Evolutionary conservation across 2,329 filamentous ascomycete species (phyloP), one percentile per base, ranked within the genome.

Genomic region (Ophiocordyceps camponoti-leonardi): DNA sequence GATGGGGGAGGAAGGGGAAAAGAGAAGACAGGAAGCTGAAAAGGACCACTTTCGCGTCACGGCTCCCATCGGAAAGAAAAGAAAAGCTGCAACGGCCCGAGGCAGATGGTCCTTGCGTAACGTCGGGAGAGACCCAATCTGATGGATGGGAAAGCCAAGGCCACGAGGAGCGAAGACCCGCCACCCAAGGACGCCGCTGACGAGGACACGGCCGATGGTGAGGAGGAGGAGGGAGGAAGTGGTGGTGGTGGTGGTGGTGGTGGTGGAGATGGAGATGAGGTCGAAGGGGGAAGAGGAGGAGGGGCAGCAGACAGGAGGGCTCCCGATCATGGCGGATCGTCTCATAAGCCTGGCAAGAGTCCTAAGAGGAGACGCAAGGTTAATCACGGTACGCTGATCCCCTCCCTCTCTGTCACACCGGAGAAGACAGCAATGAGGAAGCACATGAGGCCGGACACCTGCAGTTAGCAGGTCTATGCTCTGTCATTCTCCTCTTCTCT

Each of bases 301-400:
- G 26, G 26, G 11, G 26, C 2, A 28, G 26, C 26, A 28, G 26
- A 28, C 26, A 28, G 26, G 10, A 28, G 7, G 11, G 10, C 26
- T 26, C 22, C 8, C 26, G 35, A 42, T 14, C 26, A 33, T 35
- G 46, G 40, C 41, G 30, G 19, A 30, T 18, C 31, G 20, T 16
- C 42, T 30, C 30, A 44, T 6, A 41, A 42, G 42, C 26, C 46
- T 19, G 54, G 66, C 52, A 72, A 74, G 63, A 83, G 77, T 61
- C 79, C 81, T 43, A 88, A 86, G 69, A 88, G 87, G 72, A 75
- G 84, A 67, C 82, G 84, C 70, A 90, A 90, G 69, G 84, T 90
- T 54, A 88, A 87, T 69, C 84, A 90, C 67, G 84, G 84, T 88
- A 77, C 68, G 79, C 65, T 48, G 23, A 54, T 18, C 6, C 22